Base-by-base conservation (phyloP, 2,329 filamentous ascomycete genomes). In the Pseudogymnoascus sp. region DNA sequence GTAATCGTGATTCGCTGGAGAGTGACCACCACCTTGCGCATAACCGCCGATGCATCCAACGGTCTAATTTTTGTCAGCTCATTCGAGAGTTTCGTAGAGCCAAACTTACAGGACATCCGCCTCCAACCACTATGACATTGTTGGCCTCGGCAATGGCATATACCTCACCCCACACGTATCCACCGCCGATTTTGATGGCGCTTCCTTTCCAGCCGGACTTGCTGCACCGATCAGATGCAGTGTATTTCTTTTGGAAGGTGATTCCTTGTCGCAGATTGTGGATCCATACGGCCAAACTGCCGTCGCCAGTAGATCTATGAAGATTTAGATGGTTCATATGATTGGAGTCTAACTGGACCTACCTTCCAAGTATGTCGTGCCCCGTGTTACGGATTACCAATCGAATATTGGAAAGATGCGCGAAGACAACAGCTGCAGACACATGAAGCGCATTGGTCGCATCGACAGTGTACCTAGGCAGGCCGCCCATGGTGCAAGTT, bases 351-450 rank as follows among this genome's bases (percentile, higher is more conserved):
- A n/a, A 19, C 10, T 35, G 33, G n/a, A 35, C 59, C 38, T 21
- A 66, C 64, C 63, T 76, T 2, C 79, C 79, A 6, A 78, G 68
- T 35, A 76, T 78, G 60, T 81, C 78, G 21, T 80, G 79, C 1
- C 78, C 78, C 0, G 76, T 79, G n/a, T 71, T 74, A 59, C 77
- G 79, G 31, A 80, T 68, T 2, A 74, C 67, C 14, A 80, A 66
- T 7, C 79, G 74, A 29, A 82, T 67, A 35, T 80, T 76, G 37
- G 78, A 70, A 31, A 76, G 72, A 1, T 76, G 74, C 1, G 78
- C 79, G 69, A 82, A 82, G 26, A 78, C 72, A 3, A 83, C 64
- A 6, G 69, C 71, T 1, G 68, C 67, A 61, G 74, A 71, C 35
- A 79, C 69, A 62, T 77, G 71, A n/a, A 66, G 65, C 1, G 73